Evolutionary conservation across 2,329 filamentous ascomycete genomes (phyloP), one percentile per base, ranked within the genome.

Genomic region (Fusarium multiceps): DNA sequence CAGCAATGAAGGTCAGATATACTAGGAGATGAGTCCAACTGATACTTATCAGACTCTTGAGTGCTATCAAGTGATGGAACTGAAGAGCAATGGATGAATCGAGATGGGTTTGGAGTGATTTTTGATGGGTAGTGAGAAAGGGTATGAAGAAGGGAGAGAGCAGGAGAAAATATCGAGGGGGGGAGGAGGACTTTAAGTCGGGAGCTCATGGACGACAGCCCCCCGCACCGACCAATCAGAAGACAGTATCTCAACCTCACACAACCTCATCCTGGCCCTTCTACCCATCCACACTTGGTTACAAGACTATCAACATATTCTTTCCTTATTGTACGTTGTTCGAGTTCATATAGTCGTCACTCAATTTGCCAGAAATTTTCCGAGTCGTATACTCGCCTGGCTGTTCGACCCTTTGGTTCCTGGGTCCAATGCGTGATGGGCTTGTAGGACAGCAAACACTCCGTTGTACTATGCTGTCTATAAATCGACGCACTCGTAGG

Each of bases 161-260:
- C 20, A 47, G 49, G 57, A 61, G 46, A 63, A 48, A 57, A 55
- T 27, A 34, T 51, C 34, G 59, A 63, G 68, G 71, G 69, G 49
- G 72, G 60, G 45, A 60, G 53, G 48, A 58, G 66, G 47, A 42
- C 71, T 74, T 74, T 74, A 74, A 65, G 68, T 59, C 48, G 41
- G 40, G 56, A 58, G 40, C 37, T 55, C 51, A 51, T 45, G 51
- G 43, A 43, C 55, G 45, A 43, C 46, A 34, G 27, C 64, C 64
- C 72, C 72, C 60, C 49, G 23, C 51, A 21, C 34, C 20, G 47
- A 27, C 72, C 72, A 74, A 74, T 74, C 72, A 74, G 32, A 57
- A 5, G 10, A 37, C 55, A 27, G 42, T n/a, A 20, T 32, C 20
- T 43, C 34, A 48, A 74, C 72, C 70, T 72, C 68, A 63, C 58